Percentiles rank a stretch among this genome's conserved stretches.
phyloP scores from a whole-genome alignment of 208 protist species.

The Acanthamoeba lenticulata region DNA sequence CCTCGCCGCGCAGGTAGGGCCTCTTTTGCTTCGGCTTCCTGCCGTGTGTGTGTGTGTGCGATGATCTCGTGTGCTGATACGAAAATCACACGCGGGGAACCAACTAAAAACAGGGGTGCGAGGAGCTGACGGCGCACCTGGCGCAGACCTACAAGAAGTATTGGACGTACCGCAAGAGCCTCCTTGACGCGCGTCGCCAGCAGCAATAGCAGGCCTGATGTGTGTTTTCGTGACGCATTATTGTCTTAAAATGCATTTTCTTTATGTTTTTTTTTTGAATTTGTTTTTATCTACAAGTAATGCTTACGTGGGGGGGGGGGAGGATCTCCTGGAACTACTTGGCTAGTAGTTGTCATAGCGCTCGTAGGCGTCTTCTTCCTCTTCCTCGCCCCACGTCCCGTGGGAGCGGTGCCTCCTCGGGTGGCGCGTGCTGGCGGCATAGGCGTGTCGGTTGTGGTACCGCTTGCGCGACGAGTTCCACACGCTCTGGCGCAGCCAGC shows the following conservation, averaged over 20 bases:
- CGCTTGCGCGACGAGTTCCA: not conserved
- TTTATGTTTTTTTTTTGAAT: too few relatives aligned
- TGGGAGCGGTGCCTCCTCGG: not conserved
- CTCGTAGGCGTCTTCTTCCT: not conserved
- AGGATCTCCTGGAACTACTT: too few relatives aligned
- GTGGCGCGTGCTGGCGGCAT: not conserved
- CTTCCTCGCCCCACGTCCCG: not conserved
- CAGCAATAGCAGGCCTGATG: too few relatives aligned
- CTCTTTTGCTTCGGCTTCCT: too few relatives aligned
- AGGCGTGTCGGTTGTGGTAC: conserved; percentile 3
- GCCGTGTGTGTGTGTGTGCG: too few relatives aligned
- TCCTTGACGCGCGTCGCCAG: not conserved
- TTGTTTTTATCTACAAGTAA: too few relatives aligned
- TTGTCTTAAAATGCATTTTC: too few relatives aligned
- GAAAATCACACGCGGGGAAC: not conserved
- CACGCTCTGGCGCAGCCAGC: not conserved
- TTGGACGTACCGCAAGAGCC: not conserved
- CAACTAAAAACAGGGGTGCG: not conserved
- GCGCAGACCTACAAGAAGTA: conserved; percentile 31
- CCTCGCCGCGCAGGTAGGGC: not conserved
- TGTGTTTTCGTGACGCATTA: too few relatives aligned
- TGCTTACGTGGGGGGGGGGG: too few relatives aligned
- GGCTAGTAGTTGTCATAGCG: not conserved
- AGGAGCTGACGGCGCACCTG: not conserved
- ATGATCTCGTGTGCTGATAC: not conserved